phyloP scores from a whole-genome alignment of 106 monocot genomes.

The Allium cepa region DNA sequence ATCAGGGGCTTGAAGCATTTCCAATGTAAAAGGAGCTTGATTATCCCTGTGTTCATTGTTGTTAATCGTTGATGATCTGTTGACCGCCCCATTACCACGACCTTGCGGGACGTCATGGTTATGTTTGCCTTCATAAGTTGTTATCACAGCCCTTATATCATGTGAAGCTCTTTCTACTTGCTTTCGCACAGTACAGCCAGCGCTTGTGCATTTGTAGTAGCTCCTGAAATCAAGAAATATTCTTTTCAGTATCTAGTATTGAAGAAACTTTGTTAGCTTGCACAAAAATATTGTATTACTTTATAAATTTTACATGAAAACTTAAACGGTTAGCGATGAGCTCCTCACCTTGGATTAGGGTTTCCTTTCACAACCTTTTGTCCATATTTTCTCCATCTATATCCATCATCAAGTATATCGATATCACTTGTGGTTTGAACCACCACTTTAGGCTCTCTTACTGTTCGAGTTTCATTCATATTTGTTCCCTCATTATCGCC shows the following conservation, averaged over 20 bases:
- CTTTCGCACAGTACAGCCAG: too few species aligned
- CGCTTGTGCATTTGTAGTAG: too few species aligned
- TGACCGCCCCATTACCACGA: slow-evolving; percentile 15
- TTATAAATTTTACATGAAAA: too few species aligned
- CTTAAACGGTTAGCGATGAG: too few species aligned
- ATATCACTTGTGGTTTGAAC: slow-evolving; percentile 42
- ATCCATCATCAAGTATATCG: slow-evolving; percentile 46
- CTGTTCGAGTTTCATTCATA: slow-evolving; percentile 12
- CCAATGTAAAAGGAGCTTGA: slow-evolving; percentile 12
- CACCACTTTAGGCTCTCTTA: slow-evolving; percentile 41
- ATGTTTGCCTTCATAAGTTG: slow-evolving; percentile 8
- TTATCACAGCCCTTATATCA: slow-evolving; percentile 11
- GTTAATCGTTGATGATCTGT: slow-evolving; percentile 2
- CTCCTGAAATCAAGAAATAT: too few species aligned
- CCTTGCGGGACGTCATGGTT: slow-evolving; percentile 22
- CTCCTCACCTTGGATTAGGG: slow-evolving; percentile 41
- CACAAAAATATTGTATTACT: too few species aligned
- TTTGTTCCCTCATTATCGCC: slow-evolving; percentile 18
- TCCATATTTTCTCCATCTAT: slow-evolving; percentile 44
- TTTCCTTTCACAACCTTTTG: slow-evolving; percentile 55
- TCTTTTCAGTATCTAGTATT: too few species aligned
- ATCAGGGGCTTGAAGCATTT: slow-evolving; percentile 18
- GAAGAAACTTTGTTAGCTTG: too few species aligned
- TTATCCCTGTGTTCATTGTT: not conserved
- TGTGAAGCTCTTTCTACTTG: too few species aligned